Conservation (phyloP, 441 rosid genomes). For the Omphalea diandra region DNA sequence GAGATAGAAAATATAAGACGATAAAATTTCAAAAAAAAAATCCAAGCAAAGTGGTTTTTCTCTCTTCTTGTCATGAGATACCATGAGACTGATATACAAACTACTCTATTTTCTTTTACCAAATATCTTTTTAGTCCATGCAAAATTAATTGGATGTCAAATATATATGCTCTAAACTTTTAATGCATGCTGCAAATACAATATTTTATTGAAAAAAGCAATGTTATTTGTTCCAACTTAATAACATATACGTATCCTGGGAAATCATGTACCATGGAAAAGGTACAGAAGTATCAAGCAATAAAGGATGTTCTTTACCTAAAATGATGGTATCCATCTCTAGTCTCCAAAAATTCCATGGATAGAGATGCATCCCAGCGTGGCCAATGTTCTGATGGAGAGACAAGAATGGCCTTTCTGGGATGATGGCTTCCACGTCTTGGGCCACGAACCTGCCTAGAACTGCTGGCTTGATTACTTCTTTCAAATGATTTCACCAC, state of each 20-base stretch:
- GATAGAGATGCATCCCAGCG: conserved; percentile 90
- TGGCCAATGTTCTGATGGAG: conserved; percentile 83
- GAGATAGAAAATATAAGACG: neutral
- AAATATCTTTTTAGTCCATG: neutral
- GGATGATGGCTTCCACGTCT: conserved; percentile 69
- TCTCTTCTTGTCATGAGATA: neutral
- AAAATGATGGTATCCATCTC: conserved; percentile 61
- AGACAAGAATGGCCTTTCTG: conserved; percentile 65
- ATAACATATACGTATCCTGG: neutral
- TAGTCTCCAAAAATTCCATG: conserved; percentile 82
- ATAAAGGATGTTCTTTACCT: conserved; percentile 39
- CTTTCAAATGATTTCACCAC: conserved; percentile 79
- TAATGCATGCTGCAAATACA: neutral
- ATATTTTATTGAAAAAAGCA: neutral
- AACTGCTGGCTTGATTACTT: conserved; percentile 50
- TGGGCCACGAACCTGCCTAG: conserved; percentile 67
- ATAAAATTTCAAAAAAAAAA: neutral
- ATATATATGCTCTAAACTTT: neutral
- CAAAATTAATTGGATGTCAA: neutral
- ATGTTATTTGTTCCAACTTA: conserved; percentile 1
- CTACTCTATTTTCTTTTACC: neutral
- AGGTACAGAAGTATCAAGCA: neutral
- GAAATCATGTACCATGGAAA: neutral
- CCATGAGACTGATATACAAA: neutral
- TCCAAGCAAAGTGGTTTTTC: neutral